phyloP scores from a whole-genome alignment of 768 basidiomycete genomes.

The Pluteus cervinus region DNA sequence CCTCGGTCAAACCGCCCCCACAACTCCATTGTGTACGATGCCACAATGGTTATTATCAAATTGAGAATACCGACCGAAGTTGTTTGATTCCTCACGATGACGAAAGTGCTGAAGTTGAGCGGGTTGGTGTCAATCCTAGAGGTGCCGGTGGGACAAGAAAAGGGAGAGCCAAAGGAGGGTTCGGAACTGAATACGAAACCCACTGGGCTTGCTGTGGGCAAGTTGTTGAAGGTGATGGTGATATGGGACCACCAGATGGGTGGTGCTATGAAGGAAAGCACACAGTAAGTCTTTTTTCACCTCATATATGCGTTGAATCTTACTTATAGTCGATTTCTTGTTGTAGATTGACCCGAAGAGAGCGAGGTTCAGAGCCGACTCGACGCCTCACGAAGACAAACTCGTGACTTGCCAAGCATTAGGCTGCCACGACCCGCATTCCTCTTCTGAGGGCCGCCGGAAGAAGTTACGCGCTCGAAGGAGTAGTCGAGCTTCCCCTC shows the following conservation, averaged over 20 bases:
- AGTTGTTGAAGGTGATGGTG: constrained; percentile 69
- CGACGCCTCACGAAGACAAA: constrained; percentile 61
- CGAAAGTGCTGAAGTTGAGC: constrained; percentile 71
- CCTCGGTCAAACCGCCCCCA: constrained; percentile 58
- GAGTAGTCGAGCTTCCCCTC: constrained; percentile 21
- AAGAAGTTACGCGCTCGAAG: constrained; percentile 12
- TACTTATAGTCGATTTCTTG: constrained; percentile 3
- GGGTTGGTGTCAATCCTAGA: constrained; percentile 29
- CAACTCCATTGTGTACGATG: constrained; percentile 71
- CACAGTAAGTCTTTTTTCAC: constrained; percentile 43
- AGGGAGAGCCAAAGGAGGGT: constrained; percentile 15
- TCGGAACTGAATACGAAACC: constrained; percentile 39
- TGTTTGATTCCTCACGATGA: constrained; percentile 75
- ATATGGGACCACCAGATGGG: constrained; percentile 79
- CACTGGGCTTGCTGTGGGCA: constrained; percentile 71
- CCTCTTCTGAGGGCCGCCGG: constrained; percentile 13
- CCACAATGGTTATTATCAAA: constrained; percentile 61
- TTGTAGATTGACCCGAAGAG: constrained; percentile 64
- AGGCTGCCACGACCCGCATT: constrained; percentile 45
- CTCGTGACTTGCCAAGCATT: constrained; percentile 51
- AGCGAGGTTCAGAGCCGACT: constrained; percentile 75
- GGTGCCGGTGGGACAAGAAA: constrained; percentile 5
- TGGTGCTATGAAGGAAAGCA: constrained; percentile 86
- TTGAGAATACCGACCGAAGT: constrained; percentile 68
- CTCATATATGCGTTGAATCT: constrained; percentile 1